A percentile compares a stretch with the other conserved stretches of the same genome.
Evolutionary conservation across 1,139 yeast genomes (phyloP).

Genomic region (Spencermartinsiella ligniputridi): DNA sequence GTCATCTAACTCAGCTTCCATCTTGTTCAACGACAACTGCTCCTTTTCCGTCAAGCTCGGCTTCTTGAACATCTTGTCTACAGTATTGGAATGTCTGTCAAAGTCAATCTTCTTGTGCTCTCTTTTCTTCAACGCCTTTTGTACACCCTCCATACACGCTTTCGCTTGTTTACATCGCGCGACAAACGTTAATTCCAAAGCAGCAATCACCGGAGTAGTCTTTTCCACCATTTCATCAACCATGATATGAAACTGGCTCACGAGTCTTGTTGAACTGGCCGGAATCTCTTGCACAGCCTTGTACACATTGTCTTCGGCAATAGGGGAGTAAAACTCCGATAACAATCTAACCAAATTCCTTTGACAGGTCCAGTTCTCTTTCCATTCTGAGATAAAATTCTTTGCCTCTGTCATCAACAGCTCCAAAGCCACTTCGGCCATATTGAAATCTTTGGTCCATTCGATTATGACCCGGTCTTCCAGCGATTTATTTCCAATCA

Average conservation of each 20-base stretch:
- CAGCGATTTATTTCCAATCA: conserved; percentile 33
- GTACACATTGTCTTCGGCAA: conserved; percentile 37
- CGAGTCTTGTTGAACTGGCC: conserved; percentile 35
- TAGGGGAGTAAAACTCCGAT: conserved; percentile 36
- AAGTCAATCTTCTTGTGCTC: conserved; percentile 44
- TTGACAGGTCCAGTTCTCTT: conserved; percentile 37
- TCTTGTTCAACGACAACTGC: conserved; percentile 24
- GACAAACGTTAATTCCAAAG: conserved; percentile 24
- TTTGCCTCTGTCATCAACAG: conserved; percentile 38
- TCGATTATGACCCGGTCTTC: conserved; percentile 49
- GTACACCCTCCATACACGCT: conserved; percentile 39
- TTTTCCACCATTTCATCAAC: conserved; percentile 22
- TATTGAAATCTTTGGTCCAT: conserved; percentile 45
- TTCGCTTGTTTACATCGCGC: conserved; percentile 38
- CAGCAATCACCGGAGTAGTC: conserved; percentile 25
- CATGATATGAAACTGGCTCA: conserved; percentile 23
- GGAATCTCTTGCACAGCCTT: conserved; percentile 37
- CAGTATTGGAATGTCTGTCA: conserved; percentile 40
- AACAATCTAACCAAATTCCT: conserved; percentile 35
- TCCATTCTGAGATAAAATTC: conserved; percentile 39
- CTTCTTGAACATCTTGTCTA: conserved; percentile 44
- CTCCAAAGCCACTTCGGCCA: conserved; percentile 44
- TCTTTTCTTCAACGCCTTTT: conserved; percentile 46
- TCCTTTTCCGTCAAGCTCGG: conserved; percentile 31
- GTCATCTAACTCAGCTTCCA: conserved; percentile 29